These are phyloP conservation scores for Conoideocrella luteorostrata DNA, from an alignment of 2,329 filamentous ascomycete species.

Conservation along the genomic window DNA sequence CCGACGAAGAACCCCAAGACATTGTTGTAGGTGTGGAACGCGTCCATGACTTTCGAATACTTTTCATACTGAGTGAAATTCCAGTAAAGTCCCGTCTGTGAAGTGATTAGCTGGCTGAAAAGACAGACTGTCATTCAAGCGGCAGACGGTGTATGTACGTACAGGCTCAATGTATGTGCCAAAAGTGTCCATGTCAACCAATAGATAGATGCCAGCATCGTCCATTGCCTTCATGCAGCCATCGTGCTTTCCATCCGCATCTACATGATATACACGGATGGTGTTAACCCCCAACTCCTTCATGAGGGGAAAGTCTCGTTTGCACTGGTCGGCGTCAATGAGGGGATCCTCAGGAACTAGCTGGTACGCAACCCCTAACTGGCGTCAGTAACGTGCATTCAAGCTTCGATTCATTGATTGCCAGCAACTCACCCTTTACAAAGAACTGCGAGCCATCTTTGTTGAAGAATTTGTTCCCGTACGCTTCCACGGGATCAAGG, in stretches of 20 bases:
- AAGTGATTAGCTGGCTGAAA: not conserved
- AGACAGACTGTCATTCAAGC: not conserved
- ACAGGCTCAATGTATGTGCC: constrained; percentile 61
- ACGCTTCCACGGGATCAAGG: constrained; percentile 43
- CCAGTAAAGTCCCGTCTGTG: constrained; percentile 58
- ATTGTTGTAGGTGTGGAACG: constrained; percentile 72
- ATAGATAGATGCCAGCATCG: constrained; percentile 74
- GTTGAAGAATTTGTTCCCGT: constrained; percentile 81
- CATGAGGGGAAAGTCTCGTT: constrained; percentile 70
- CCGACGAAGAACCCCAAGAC: constrained; percentile 79
- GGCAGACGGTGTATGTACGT: constrained; percentile 18
- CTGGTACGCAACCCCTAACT: constrained; percentile 66
- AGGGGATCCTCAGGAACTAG: constrained; percentile 63
- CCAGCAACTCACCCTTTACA: constrained; percentile 61
- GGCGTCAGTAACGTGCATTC: not conserved
- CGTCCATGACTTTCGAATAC: constrained; percentile 68
- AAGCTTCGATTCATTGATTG: not conserved
- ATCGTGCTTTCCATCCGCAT: constrained; percentile 62
- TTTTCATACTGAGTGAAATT: constrained; percentile 62
- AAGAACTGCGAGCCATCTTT: constrained; percentile 76
- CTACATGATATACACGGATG: constrained; percentile 85
- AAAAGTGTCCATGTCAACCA: constrained; percentile 77
- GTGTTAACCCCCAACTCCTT: constrained; percentile 73
- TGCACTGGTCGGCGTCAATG: constrained; percentile 67
- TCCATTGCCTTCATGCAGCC: constrained; percentile 77